Percentiles rank a stretch among this genome's conserved stretches.
Evolutionary conservation across 2,329 filamentous ascomycete species (phyloP).

Genomic region (Fusarium veterinarium): DNA sequence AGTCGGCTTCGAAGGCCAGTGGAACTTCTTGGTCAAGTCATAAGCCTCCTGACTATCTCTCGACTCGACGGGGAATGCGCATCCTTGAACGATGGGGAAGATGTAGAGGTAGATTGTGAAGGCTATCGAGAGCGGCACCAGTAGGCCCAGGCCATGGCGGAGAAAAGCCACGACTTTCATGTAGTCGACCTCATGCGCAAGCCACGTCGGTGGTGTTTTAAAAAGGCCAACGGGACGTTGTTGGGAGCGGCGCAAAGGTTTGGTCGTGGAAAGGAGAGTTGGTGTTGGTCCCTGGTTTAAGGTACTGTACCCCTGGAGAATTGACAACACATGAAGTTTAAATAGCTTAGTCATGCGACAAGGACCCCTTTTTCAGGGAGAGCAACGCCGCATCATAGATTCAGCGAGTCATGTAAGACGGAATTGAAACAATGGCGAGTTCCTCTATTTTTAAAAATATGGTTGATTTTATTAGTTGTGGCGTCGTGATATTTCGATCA

Average conservation of each 20-base stretch:
- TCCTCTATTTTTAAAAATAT: neutral
- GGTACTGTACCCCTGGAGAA: constrained; percentile 8
- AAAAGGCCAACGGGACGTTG: constrained; percentile 14
- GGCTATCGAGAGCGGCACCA: constrained; percentile 72
- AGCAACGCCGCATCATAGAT: neutral
- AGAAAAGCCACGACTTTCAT: constrained; percentile 66
- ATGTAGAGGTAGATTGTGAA: constrained; percentile 85
- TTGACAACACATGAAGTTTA: constrained; percentile 32
- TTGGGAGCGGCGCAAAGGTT: constrained; percentile 21
- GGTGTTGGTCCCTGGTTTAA: constrained; percentile 4
- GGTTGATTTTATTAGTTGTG: neutral
- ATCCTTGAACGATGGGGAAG: constrained; percentile 84
- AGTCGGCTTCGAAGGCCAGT: constrained; percentile 52
- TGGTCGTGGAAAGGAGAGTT: constrained; percentile 14
- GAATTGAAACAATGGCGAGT: neutral
- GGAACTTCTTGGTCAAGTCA: constrained; percentile 53
- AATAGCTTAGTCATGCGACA: constrained; percentile 36
- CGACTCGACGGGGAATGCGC: constrained; percentile 76
- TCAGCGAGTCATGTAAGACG: neutral
- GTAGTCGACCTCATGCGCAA: constrained; percentile 55
- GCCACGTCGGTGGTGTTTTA: constrained; percentile 10
- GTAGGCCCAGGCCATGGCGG: constrained; percentile 66
- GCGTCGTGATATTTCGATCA: neutral
- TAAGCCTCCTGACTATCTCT: constrained; percentile 50
- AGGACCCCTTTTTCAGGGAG: constrained; percentile 23